Conservation (phyloP, 352 stramenopile genomes). For the Phytophthora pseudosyringae region DNA sequence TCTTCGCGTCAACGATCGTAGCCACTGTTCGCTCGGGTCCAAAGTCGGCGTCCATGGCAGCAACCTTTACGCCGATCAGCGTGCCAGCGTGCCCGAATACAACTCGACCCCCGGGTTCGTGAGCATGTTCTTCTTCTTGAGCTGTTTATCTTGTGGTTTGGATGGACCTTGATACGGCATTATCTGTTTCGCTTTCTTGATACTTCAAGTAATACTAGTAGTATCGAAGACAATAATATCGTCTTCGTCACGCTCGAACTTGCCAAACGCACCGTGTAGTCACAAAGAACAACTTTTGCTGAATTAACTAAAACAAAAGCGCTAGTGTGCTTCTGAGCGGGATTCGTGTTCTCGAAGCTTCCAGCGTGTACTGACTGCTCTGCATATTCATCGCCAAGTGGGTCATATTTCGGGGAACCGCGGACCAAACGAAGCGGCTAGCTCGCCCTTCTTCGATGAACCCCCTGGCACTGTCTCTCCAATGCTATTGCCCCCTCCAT, state of each 20-base stretch:
- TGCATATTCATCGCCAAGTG: slow-evolving; percentile 61
- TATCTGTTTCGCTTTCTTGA: slow-evolving; percentile 60
- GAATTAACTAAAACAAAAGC: slow-evolving; percentile 3
- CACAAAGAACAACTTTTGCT: slow-evolving; percentile 24
- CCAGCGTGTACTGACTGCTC: slow-evolving; percentile 78
- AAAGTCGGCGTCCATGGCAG: slow-evolving; percentile 65
- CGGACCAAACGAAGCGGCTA: slow-evolving; percentile 65
- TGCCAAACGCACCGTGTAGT: slow-evolving; percentile 76
- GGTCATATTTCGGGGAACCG: slow-evolving; percentile 71
- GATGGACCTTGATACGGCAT: slow-evolving; percentile 30
- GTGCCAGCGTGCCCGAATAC: slow-evolving; percentile 80
- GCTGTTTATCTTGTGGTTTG: slow-evolving; percentile 69
- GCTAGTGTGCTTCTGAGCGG: slow-evolving; percentile 64
- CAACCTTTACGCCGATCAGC: slow-evolving; percentile 60
- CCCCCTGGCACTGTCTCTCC: slow-evolving; percentile 26
- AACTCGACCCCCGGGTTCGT: slow-evolving; percentile 67
- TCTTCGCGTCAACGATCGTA: slow-evolving; percentile 44
- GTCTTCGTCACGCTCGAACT: slow-evolving; percentile 69
- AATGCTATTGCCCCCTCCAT: slow-evolving; percentile 28
- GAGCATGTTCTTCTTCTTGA: slow-evolving; percentile 76
- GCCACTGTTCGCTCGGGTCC: slow-evolving; percentile 51
- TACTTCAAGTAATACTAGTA: no score
- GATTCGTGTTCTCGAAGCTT: slow-evolving; percentile 76
- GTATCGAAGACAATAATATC: slow-evolving; percentile 18
- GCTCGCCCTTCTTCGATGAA: slow-evolving; percentile 44